These are phyloP conservation scores for Selaginella moellendorffii DNA, from an alignment of 75 land plant species.

Conservation along the genomic window DNA sequence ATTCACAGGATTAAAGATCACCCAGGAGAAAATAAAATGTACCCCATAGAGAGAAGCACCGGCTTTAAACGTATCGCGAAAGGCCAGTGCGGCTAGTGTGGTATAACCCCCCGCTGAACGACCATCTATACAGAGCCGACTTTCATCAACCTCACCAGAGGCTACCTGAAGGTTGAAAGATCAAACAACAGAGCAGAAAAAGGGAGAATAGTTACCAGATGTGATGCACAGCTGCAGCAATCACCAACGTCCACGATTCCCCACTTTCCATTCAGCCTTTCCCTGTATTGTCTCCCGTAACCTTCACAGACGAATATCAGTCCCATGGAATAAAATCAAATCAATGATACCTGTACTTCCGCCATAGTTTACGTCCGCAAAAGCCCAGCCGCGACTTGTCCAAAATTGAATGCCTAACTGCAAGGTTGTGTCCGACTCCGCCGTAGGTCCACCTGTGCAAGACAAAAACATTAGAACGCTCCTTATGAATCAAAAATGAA, in stretches of 20 bases:
- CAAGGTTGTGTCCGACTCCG: conserved; percentile 48
- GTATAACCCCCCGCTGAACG: conserved; percentile 96
- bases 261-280: conserved; percentile 77
- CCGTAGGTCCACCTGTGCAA: conserved; percentile 81
- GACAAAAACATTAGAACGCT: background rate
- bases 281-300: conserved; percentile 87
- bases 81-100: conserved; percentile 84
- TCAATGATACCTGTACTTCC: conserved; percentile 78
- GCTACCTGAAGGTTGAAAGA: too few species aligned
- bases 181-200: too few species aligned
- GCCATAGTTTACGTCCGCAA: conserved; percentile 95
- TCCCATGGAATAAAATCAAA: background rate
- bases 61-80: conserved; percentile 70
- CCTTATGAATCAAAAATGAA: background rate
- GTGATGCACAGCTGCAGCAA: conserved; percentile 90
- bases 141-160: conserved; percentile 54
- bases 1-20: background rate
- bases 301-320: conserved; percentile 31
- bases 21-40: conserved; percentile 13
- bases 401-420: conserved; percentile 79
- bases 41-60: conserved; percentile 94
- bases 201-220: conserved; percentile 57
- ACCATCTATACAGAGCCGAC: conserved; percentile 75
- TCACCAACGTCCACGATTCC: conserved; percentile 89
- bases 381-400: conserved; percentile 99